Evolutionary conservation across 2,329 filamentous ascomycete species (phyloP).

Genomic region (Penicillium sp.): DNA sequence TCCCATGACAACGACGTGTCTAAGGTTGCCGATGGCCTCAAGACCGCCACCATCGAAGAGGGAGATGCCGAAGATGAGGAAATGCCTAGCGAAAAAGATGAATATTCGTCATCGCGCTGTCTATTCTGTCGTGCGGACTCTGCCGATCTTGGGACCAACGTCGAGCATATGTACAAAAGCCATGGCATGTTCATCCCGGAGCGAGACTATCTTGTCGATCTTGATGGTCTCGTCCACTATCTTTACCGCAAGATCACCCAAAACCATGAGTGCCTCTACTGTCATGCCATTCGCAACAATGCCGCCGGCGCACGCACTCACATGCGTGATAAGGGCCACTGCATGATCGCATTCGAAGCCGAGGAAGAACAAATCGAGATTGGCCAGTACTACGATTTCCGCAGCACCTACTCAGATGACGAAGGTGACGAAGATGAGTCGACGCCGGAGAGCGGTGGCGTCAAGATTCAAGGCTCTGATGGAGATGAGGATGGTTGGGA

Average conservation of each 20-base stretch:
- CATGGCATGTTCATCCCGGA: slow-evolving; percentile 98
- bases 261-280: slow-evolving; percentile 81
- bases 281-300: slow-evolving; percentile 76
- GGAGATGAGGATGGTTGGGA: slow-evolving; percentile 83
- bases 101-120: slow-evolving; percentile 58
- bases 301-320: slow-evolving; percentile 84
- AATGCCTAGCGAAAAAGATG: slow-evolving; percentile 41
- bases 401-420: slow-evolving; percentile 86
- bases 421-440: slow-evolving; percentile 64
- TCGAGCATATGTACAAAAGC: slow-evolving; percentile 83
- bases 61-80: slow-evolving; percentile 50
- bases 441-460: slow-evolving; percentile 54
- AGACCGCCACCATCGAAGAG: slow-evolving; percentile 59
- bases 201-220: slow-evolving; percentile 73
- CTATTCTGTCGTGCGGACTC: slow-evolving; percentile 92
- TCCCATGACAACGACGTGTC: slow-evolving; percentile 67
- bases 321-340: slow-evolving; percentile 95
- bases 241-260: slow-evolving; percentile 77
- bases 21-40: slow-evolving; percentile 72
- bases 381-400: slow-evolving; percentile 96
- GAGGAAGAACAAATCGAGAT: slow-evolving; percentile 91
- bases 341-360: slow-evolving; percentile 87
- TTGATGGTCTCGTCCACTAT: slow-evolving; percentile 75
- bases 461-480: slow-evolving; percentile 60
- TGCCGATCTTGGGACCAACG: slow-evolving; percentile 69